Evolutionary conservation across 2,329 filamentous ascomycete species (phyloP).

Genomic region (Apiospora phragmitis): DNA sequence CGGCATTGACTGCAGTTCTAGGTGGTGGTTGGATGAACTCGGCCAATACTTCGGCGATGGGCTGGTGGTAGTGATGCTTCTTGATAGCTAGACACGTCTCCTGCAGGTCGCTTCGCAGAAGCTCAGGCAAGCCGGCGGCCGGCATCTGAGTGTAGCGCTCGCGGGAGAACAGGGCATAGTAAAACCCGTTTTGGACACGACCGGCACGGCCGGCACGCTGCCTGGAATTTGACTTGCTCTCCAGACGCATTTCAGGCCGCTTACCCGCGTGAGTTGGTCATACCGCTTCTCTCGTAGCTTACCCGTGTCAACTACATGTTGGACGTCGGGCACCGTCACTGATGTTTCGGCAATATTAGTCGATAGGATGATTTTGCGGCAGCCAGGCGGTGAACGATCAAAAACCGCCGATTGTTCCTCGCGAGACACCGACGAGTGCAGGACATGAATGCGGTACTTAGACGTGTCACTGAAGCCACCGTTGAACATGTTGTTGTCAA

Average conservation of each 20-base stretch:
- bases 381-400: slow-evolving; percentile 36
- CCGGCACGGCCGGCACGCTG: slow-evolving; percentile 52
- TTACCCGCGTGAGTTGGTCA: slow-evolving; percentile 38
- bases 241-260: slow-evolving; percentile 41
- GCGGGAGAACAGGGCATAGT: slow-evolving; percentile 46
- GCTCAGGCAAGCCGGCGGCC: slow-evolving; percentile 35
- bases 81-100: slow-evolving; percentile 44
- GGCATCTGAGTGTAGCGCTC: slow-evolving; percentile 26
- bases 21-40: slow-evolving; percentile 46
- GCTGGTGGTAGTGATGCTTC: slow-evolving; percentile 35
- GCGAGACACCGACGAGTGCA: slow-evolving; percentile 47
- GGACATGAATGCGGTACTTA: slow-evolving; percentile 42
- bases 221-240: slow-evolving; percentile 45
- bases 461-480: slow-evolving; percentile 40
- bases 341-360: slow-evolving; percentile 54
- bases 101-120: slow-evolving; percentile 45
- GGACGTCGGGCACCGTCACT: slow-evolving; percentile 52
- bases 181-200: slow-evolving; percentile 47
- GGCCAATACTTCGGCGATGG: slow-evolving; percentile 41
- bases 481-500: slow-evolving; percentile 26
- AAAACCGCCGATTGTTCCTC: slow-evolving; percentile 43
- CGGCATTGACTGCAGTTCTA: slow-evolving; percentile 33
- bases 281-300: slow-evolving; percentile 38
- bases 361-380: slow-evolving; percentile 48
- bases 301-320: slow-evolving; percentile 49